Conservation (phyloP, 2,329 filamentous ascomycete species). For the Sporothrix dimorphospora region DNA sequence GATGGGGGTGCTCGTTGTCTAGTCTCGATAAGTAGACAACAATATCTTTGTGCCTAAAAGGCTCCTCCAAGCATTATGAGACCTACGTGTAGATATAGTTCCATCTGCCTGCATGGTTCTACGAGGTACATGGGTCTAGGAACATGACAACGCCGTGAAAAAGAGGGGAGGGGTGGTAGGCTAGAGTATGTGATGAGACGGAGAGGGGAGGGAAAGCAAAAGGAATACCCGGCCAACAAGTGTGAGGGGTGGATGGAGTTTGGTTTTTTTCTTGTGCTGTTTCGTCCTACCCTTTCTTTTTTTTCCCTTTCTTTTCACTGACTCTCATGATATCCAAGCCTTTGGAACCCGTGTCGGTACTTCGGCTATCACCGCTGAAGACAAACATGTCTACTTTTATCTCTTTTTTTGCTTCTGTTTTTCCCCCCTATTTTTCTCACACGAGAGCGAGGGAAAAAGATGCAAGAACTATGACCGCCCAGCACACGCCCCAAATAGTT, state of each 20-base stretch:
- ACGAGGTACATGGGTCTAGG: not conserved
- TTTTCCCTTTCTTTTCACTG: not conserved
- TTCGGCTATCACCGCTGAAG: not conserved
- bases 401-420: not conserved
- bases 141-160: not conserved
- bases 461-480: not conserved
- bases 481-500: not conserved
- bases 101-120: slow-evolving; percentile 5
- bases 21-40: not conserved
- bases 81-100: slow-evolving; percentile 1
- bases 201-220: not conserved
- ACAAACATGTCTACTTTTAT: not conserved
- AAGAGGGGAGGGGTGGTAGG: not conserved
- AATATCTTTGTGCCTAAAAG: slow-evolving; percentile 5
- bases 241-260: not conserved
- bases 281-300: not conserved
- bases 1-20: not conserved
- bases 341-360: not conserved
- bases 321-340: not conserved
- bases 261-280: not conserved
- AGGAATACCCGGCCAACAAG: not conserved
- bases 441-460: slow-evolving; percentile 8
- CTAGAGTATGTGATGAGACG: not conserved
- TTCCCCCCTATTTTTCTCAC: not conserved
- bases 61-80: not conserved